Percentiles rank a stretch among this genome's conserved stretches.
Evolutionary conservation across 2,329 filamentous ascomycete species (phyloP).

Genomic region (Neofusicoccum sp.): DNA sequence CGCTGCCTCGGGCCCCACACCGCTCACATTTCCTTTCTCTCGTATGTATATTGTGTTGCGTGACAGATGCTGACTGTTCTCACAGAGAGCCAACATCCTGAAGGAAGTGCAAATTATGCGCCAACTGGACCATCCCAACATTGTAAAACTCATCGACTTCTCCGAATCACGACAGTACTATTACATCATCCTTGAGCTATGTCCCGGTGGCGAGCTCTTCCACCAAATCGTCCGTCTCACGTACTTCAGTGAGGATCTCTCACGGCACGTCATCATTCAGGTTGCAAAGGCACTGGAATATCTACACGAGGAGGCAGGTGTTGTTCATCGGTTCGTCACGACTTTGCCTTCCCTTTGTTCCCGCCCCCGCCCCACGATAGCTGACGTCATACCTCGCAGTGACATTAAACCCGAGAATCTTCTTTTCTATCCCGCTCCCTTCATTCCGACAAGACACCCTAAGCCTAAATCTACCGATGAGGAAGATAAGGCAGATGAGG

Average conservation of each 20-base stretch:
- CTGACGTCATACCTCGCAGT: conserved; percentile 56
- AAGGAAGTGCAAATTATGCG: conserved; percentile 99
- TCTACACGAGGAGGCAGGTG: conserved; percentile 89
- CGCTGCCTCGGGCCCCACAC: conserved; percentile 33
- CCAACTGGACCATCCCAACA: conserved; percentile 92
- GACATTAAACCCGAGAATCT: conserved; percentile 99
- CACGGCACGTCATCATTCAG: conserved; percentile 90
- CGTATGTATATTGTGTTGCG: conserved; percentile 13
- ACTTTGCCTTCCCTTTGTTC: not conserved
- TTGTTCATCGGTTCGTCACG: conserved; percentile 87
- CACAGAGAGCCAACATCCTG: conserved; percentile 89
- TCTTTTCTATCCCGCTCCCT: conserved; percentile 83
- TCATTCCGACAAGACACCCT: conserved; percentile 76
- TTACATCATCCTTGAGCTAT: conserved; percentile 94
- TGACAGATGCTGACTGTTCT: conserved; percentile 46
- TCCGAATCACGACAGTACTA: conserved; percentile 94
- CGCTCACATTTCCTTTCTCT: conserved; percentile 22
- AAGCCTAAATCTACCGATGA: conserved; percentile 85
- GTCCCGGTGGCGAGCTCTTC: conserved; percentile 93
- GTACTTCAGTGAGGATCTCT: conserved; percentile 96
- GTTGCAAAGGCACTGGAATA: conserved; percentile 95
- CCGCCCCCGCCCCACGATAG: not conserved
- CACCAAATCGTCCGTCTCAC: conserved; percentile 98
- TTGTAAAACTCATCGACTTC: conserved; percentile 91
- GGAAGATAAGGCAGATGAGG: conserved; percentile 96